These are phyloP conservation scores for Saccharomycopsis schoenii DNA, from an alignment of 805 yeast genomes.

Conservation along the genomic window DNA sequence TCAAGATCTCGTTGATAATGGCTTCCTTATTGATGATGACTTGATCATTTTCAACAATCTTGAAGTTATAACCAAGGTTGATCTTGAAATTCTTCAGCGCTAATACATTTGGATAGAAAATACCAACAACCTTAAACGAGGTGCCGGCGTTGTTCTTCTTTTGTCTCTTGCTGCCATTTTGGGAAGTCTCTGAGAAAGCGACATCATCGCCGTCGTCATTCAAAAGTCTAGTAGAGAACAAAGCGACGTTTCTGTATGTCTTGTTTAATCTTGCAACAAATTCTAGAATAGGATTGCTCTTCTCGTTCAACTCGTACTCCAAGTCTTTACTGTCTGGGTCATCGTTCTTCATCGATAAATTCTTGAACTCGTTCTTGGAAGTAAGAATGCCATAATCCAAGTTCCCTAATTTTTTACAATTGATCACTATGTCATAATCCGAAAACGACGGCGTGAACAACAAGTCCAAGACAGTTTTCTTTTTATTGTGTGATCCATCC, in stretches of 20 bases:
- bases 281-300: constrained; percentile 52
- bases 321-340: constrained; percentile 29
- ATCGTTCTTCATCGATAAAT: constrained; percentile 27
- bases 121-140: constrained; percentile 33
- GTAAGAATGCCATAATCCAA: constrained; percentile 51
- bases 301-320: constrained; percentile 25
- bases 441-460: constrained; percentile 73
- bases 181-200: not conserved
- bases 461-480: constrained; percentile 34
- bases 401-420: constrained; percentile 33
- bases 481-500: constrained; percentile 8
- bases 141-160: constrained; percentile 57
- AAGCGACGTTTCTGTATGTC: constrained; percentile 55
- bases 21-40: constrained; percentile 63
- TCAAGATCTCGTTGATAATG: constrained; percentile 59
- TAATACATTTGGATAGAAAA: constrained; percentile 61
- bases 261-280: constrained; percentile 50
- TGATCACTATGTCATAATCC: constrained; percentile 77
- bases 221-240: constrained; percentile 56
- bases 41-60: constrained; percentile 43
- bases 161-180: constrained; percentile 35
- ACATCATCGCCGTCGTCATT: not conserved
- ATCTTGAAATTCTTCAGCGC: constrained; percentile 65
- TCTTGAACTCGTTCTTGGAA: constrained; percentile 24
- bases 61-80: constrained; percentile 62